phyloP scores from a whole-genome alignment of 768 basidiomycete species.

The Udeniomyces megalosporus region DNA sequence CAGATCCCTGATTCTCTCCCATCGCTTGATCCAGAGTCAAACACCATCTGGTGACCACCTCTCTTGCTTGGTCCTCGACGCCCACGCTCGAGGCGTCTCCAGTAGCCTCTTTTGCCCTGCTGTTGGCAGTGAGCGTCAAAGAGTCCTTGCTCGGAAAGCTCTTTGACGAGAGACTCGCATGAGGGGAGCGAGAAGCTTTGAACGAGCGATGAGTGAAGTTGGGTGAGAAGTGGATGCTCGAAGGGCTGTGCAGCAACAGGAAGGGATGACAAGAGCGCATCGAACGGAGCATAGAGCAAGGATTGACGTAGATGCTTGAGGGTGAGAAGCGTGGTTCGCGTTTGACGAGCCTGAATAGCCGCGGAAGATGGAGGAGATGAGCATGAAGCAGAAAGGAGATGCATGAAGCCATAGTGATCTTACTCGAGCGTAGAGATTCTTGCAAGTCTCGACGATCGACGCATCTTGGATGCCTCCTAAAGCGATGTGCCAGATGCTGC shows the following conservation, averaged over 20 bases:
- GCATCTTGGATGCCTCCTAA: conserved; percentile 11
- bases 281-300: conserved; percentile 6
- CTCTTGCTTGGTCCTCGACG: neutral
- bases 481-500: conserved; percentile 15
- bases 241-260: neutral
- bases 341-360: conserved; percentile 12
- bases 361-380: neutral
- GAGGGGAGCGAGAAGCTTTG: conserved; percentile 4
- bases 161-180: conserved; percentile 6
- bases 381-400: neutral
- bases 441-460: neutral
- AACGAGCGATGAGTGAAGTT: conserved; percentile 15
- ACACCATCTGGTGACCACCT: conserved; percentile 7
- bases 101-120: neutral
- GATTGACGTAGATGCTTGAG: conserved; percentile 17
- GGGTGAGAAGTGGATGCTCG: conserved; percentile 16
- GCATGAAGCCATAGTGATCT: no score
- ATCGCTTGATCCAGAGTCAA: neutral
- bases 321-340: conserved; percentile 14
- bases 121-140: conserved; percentile 4
- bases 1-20: neutral
- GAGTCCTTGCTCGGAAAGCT: conserved; percentile 11
- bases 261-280: conserved; percentile 1
- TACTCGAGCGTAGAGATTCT: no score
- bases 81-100: neutral